A percentile compares a stretch with the other conserved stretches of the same genome.
Evolutionary conservation across 2,329 filamentous ascomycete species (phyloP).

Genomic region (Cyphellophora attinorum): DNA sequence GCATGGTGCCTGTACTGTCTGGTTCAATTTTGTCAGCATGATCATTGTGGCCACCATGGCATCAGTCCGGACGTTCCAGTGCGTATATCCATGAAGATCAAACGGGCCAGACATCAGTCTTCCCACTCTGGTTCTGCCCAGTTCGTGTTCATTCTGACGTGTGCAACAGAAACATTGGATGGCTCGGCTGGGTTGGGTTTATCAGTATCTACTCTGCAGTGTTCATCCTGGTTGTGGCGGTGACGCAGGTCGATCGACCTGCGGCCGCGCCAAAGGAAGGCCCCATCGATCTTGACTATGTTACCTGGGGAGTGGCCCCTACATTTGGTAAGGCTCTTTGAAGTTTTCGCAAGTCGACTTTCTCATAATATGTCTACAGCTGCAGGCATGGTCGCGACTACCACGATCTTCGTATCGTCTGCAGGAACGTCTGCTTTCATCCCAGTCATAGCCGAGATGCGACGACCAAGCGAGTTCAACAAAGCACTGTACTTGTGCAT

Average conservation of each 20-base stretch:
- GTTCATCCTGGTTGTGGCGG: conserved; percentile 26
- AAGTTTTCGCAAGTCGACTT: too few relatives aligned
- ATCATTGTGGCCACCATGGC: conserved; percentile 19
- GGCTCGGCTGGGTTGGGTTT: conserved; percentile 54
- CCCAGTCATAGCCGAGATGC: conserved; percentile 94
- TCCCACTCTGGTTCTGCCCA: too few relatives aligned
- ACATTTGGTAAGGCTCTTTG: too few relatives aligned
- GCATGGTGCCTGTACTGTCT: conserved; percentile 25
- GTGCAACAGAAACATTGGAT: conserved; percentile 35
- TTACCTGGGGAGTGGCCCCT: too few relatives aligned
- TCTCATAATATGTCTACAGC: conserved; percentile 20
- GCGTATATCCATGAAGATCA: too few relatives aligned
- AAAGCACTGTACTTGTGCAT: conserved; percentile 70
- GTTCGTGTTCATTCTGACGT: too few relatives aligned
- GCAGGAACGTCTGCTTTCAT: conserved; percentile 54
- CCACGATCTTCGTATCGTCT: conserved; percentile 22
- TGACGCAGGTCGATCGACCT: conserved; percentile 25
- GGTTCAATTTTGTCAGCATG: conserved; percentile 20
- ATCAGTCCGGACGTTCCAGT: conserved; percentile 12
- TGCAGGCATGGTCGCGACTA: conserved; percentile 21
- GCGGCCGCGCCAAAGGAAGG: conserved; percentile 21
- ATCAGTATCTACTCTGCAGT: conserved; percentile 46
- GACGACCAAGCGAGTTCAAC: conserved; percentile 66
- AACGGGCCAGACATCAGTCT: too few relatives aligned
- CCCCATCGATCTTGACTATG: conserved; percentile 18